Percentiles rank a stretch among this genome's conserved stretches.
Evolutionary conservation across 768 basidiomycete species (phyloP).

Genomic region (Myochromella boudieri): DNA sequence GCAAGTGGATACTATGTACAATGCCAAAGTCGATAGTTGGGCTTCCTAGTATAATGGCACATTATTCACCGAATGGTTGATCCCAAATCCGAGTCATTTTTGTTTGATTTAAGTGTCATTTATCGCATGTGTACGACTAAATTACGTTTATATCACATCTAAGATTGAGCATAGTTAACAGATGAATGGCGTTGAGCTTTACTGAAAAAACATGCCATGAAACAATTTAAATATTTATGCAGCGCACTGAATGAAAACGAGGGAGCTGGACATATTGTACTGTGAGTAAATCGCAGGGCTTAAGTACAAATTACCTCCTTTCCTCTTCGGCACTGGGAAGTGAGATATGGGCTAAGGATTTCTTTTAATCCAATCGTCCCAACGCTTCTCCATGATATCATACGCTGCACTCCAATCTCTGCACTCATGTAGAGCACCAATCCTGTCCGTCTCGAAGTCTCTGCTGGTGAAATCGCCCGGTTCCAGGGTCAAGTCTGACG

Average conservation of each 20-base stretch:
- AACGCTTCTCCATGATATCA: constrained; percentile 27
- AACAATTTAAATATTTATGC: background rate
- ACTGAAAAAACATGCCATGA: background rate
- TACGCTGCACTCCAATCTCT: constrained; percentile 39
- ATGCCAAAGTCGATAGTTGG: background rate
- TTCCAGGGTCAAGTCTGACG: constrained; percentile 48
- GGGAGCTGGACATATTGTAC: background rate
- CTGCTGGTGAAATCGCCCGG: constrained; percentile 36
- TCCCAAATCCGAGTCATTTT: too few species aligned
- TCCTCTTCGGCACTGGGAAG: background rate
- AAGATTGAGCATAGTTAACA: too few species aligned
- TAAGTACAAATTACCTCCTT: too few species aligned
- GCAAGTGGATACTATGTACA: background rate
- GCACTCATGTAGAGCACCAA: constrained; percentile 40
- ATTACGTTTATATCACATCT: too few species aligned
- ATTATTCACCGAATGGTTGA: too few species aligned
- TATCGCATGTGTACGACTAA: too few species aligned
- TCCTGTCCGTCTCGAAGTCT: constrained; percentile 33
- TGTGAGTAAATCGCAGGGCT: background rate
- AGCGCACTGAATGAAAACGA: background rate
- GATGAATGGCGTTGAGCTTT: too few species aligned
- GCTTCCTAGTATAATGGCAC: background rate
- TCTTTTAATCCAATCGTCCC: background rate
- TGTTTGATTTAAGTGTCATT: too few species aligned
- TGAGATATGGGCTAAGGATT: too few species aligned